Evolutionary conservation across 306 rosid species (phyloP).

Genomic region (Senna tora): DNA sequence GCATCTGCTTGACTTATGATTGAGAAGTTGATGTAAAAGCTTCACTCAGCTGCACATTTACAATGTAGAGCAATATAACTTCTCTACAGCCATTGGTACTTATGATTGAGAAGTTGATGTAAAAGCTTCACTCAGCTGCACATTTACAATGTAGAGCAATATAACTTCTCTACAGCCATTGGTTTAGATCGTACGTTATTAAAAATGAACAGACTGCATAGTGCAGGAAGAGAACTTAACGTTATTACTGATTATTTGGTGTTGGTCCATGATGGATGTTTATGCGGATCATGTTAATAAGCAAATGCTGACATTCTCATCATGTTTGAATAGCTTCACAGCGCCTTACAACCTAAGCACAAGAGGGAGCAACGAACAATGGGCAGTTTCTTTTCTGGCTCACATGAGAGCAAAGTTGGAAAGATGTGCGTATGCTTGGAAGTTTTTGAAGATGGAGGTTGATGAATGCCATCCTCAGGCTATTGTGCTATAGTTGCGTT

Average conservation of each 20-base stretch:
- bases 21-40: slow-evolving; percentile 3
- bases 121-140: background rate
- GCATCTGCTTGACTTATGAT: background rate
- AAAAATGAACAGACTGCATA: background rate
- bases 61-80: background rate
- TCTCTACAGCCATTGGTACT: slow-evolving; percentile 5
- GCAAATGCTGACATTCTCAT: slow-evolving; percentile 31
- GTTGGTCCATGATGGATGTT: background rate
- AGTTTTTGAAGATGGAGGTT: slow-evolving; percentile 71
- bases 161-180: slow-evolving; percentile 1
- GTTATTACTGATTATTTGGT: background rate
- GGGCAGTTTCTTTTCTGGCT: slow-evolving; percentile 70
- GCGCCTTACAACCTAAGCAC: slow-evolving; percentile 83
- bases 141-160: background rate
- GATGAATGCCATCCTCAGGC: slow-evolving; percentile 74
- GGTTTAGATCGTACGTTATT: background rate
- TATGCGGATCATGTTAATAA: background rate
- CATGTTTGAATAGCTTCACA: slow-evolving; percentile 62
- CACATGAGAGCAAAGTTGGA: slow-evolving; percentile 71
- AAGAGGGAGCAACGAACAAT: slow-evolving; percentile 69
- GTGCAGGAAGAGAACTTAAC: background rate
- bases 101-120: background rate
- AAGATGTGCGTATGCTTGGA: slow-evolving; percentile 71
- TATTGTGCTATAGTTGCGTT: slow-evolving; percentile 55
- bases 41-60: background rate